These are phyloP conservation scores for Russula vinacea DNA, from an alignment of 768 basidiomycete species.

Conservation along the genomic window DNA sequence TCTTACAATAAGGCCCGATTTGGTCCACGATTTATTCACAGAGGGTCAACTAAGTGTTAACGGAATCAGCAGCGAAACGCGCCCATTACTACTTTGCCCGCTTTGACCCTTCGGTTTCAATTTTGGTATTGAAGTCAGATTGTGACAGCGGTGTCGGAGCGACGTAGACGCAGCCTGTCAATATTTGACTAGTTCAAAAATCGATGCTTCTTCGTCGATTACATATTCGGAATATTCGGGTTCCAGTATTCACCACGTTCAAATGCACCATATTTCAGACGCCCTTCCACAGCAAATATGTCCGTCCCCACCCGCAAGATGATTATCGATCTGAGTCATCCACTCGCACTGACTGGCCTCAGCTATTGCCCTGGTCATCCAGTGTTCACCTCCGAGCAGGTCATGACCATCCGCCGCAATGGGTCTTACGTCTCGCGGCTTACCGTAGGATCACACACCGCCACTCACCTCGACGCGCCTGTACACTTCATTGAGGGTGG, in stretches of 20 bases:
- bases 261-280: constrained; percentile 2
- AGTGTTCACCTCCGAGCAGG: constrained; percentile 40
- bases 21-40: too few relatives aligned
- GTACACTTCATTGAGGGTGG: constrained; percentile 65
- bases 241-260: neutral
- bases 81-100: neutral
- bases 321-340: constrained; percentile 56
- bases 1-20: too few relatives aligned
- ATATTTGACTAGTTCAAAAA: neutral
- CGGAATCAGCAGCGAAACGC: neutral
- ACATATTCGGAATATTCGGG: constrained; percentile 4
- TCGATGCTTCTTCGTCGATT: neutral
- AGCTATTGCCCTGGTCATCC: constrained; percentile 60
- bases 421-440: constrained; percentile 53
- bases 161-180: constrained; percentile 1
- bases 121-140: constrained; percentile 2
- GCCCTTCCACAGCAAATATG: constrained; percentile 2
- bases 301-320: constrained; percentile 16
- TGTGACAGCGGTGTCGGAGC: neutral
- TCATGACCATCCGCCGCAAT: constrained; percentile 43
- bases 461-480: constrained; percentile 79
- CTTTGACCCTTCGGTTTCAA: neutral
- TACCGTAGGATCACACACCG: constrained; percentile 64
- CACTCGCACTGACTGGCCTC: constrained; percentile 41
- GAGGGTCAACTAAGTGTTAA: too few relatives aligned